These are phyloP conservation scores for Coelastrella sp. DNA, from an alignment of 139 green algal genomes.

Conservation along the genomic window DNA sequence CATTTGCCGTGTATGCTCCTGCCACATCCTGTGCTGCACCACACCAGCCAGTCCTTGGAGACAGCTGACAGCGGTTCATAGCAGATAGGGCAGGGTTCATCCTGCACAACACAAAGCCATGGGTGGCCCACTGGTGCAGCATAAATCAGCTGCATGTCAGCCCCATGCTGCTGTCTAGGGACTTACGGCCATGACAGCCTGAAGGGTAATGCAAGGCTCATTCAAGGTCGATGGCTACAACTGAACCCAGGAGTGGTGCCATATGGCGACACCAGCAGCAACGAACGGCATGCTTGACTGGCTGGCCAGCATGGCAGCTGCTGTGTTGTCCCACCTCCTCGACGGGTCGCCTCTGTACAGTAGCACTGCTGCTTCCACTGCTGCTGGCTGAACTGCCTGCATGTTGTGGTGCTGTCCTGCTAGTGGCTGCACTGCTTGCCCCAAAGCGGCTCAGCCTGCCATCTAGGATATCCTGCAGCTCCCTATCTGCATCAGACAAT, in stretches of 20 bases:
- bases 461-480: conserved; percentile 24
- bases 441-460: background rate
- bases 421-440: background rate
- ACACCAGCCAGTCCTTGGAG: background rate
- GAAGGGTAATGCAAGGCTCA: too few species aligned
- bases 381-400: background rate
- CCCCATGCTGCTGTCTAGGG: too few species aligned
- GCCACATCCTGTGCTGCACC: conserved; percentile 7
- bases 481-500: background rate
- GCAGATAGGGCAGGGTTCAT: conserved; percentile 34
- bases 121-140: too few species aligned
- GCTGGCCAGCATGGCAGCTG: background rate
- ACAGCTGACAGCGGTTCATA: conserved; percentile 11
- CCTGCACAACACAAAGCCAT: background rate
- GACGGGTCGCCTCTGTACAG: background rate
- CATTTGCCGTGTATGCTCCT: conserved; percentile 29
- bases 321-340: background rate
- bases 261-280: too few species aligned
- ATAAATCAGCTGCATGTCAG: too few species aligned
- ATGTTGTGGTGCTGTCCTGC: background rate
- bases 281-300: too few species aligned
- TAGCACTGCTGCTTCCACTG: background rate
- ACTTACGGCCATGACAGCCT: too few species aligned
- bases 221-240: too few species aligned
- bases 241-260: too few species aligned